Base-by-base conservation (phyloP, 805 yeast genomes). In the Zygoascus bituminiphila region DNA sequence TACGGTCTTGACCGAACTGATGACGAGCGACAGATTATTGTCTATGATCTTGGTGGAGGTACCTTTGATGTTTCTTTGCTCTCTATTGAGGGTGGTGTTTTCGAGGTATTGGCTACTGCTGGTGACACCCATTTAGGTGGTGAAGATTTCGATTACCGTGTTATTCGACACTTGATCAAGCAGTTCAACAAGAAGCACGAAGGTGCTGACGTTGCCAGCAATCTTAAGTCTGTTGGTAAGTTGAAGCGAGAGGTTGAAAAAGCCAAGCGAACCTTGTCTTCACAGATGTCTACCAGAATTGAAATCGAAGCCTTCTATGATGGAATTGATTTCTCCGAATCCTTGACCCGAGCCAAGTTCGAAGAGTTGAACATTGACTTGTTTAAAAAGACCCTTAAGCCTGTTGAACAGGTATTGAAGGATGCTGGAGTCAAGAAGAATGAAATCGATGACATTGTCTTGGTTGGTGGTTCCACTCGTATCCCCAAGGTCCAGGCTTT, bases 381-480 rank as follows among this genome's bases (percentile, higher is more conserved):
- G 62, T 91, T 91, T 79, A 88, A 87, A 76, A 86, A 86, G 70
- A 91, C 98, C 48, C 75, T 91, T 67, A 89, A 86, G 67, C 97
- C 98, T 47, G 98, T 91, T 57, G 95, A 88, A 72, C 91, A 85
- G 72, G 98, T 91, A 44, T 77, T 91, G 67, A 85, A 85, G 71
- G 98, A 93, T 70, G 81, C 97, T 46, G 91, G 89, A 67, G 77
- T 89, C 55, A 81, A 82, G 70, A 85, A 85, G 73, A 73, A 82
- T 55, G 95, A 87, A 61, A 79, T 91, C 62, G 88, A 91, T 69
- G 98, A 91, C 64, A 88, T 91, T 65, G 98, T 91, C 41, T 76
- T 91, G 47, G 98, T 91, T 65, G 98, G 98, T 77, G 98, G 98
- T 72, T 91, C 98, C 37, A 93, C 98, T 49, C 87, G 98, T 79